Conservation (phyloP, 352 stramenopile species). For the Phytopythium ostracodes region DNA sequence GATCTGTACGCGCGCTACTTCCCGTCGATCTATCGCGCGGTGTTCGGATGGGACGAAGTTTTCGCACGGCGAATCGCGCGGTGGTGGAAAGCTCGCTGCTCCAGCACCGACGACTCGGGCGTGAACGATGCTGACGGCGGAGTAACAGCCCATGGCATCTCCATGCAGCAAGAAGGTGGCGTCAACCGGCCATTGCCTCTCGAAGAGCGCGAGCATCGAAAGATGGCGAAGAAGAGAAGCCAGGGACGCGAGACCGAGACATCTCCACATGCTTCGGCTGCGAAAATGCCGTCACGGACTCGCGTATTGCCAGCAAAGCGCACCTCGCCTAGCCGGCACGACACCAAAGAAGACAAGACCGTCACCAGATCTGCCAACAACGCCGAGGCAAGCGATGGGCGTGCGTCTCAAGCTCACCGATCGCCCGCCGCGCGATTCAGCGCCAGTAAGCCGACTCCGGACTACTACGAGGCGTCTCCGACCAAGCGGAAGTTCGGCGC, state of each 20-base stretch:
- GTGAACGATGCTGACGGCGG: not conserved
- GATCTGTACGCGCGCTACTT: conserved; percentile 26
- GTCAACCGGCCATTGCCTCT: not conserved
- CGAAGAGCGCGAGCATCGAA: not conserved
- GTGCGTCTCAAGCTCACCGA: not conserved
- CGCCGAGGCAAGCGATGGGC: not conserved
- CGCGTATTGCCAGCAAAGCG: not conserved
- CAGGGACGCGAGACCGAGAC: not conserved
- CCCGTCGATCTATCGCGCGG: conserved; percentile 23
- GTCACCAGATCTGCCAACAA: not conserved
- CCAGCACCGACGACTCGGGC: not conserved
- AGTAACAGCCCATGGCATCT: not conserved
- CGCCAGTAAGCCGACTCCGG: conserved; percentile 7
- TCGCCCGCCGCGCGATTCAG: too few species aligned
- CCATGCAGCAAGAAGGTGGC: not conserved
- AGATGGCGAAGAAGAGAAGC: not conserved
- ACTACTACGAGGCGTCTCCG: conserved; percentile 14
- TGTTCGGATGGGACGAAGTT: conserved; percentile 35
- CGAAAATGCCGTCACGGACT: not conserved
- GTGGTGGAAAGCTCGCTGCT: conserved; percentile 20
- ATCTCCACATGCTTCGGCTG: not conserved
- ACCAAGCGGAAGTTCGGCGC: conserved; percentile 23
- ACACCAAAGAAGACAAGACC: not conserved
- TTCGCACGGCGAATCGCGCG: conserved; percentile 23
- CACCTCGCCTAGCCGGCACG: not conserved